Base-by-base conservation (phyloP, 2,329 filamentous ascomycete genomes). In the Arthrobotrys sphaeroides region DNA sequence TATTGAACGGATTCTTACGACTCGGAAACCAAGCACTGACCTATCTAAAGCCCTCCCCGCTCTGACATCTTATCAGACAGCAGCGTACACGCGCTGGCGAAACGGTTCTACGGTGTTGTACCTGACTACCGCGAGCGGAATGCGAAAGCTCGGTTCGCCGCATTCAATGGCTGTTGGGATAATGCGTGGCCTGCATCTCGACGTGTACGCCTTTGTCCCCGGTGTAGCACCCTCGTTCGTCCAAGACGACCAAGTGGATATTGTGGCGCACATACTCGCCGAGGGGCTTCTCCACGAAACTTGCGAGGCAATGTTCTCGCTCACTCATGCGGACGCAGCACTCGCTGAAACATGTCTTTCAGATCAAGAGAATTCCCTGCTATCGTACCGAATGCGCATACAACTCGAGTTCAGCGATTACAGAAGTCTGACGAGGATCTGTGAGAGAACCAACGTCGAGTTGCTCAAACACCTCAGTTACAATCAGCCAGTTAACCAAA, bases 271-370 rank as follows among this genome's bases (percentile, higher is more conserved):
- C 66, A 69, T 80, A 16, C 47, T 78, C 10, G 76, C 81, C 3
- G 82, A 83, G 72, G 80, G 80, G 3, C 78, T 83, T n/a, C 70
- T 83, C 2, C 82, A 83, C 67, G 82, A 83, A 61, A 79, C 80
- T 3, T 79, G 81, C 2, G 79, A 81, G 6, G 79, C 80, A 2
- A 77, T 80, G 18, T 74, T 82, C 20, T 72, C 78, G 3, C 75
- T 82, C 6, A 76, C 78, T 4, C 79, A 81, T 22, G 73, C 77
- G 7, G 79, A 81, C 13, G 82, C 82, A 1, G 78, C 81, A 3
- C 79, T 81, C 13, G 80, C 81, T 1, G 82, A 83, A 77, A 75
- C 72, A 0, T 81, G 82, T 62, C 80, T 83, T 49, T 74, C 82
- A 10, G 78, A 78, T 24, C 79, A 79, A 40, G 78, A 78, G 2